Evolutionary conservation across 2,329 filamentous ascomycete species (phyloP).

Genomic region (Neurospora sp.): DNA sequence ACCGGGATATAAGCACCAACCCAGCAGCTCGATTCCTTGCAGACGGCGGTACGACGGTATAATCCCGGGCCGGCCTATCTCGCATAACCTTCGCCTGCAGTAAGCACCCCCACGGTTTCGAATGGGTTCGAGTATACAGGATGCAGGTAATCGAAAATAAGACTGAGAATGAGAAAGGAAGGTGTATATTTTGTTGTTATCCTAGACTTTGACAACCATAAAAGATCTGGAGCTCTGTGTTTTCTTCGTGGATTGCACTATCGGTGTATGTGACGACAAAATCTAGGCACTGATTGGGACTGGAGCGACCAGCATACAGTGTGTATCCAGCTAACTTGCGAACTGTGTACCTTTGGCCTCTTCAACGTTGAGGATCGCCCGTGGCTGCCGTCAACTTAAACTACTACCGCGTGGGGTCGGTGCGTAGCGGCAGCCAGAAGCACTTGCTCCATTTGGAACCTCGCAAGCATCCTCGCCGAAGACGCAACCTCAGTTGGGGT

Average conservation of each 20-base stretch:
- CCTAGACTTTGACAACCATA: neutral
- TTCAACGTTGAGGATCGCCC: neutral
- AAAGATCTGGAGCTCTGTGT: neutral
- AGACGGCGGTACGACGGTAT: neutral
- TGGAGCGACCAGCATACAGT: neutral
- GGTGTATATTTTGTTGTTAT: neutral
- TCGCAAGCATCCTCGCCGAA: conserved; percentile 12
- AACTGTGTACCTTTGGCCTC: neutral
- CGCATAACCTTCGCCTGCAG: neutral
- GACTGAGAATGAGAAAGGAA: neutral
- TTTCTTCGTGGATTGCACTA: neutral
- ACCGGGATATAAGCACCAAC: neutral
- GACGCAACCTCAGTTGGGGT: neutral
- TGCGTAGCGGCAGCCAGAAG: neutral
- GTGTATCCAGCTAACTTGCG: neutral
- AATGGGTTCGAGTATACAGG: neutral
- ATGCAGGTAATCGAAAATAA: neutral
- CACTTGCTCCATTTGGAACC: conserved; percentile 7
- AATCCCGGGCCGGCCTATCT: neutral
- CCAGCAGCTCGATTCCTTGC: neutral
- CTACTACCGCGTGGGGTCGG: conserved; percentile 4
- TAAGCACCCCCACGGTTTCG: neutral
- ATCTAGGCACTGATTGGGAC: neutral
- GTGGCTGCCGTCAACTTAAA: conserved; percentile 14
- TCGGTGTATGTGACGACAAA: neutral